These are phyloP conservation scores for Yamadazyma ubonensis DNA, from an alignment of 805 yeast genomes.

Conservation along the genomic window DNA sequence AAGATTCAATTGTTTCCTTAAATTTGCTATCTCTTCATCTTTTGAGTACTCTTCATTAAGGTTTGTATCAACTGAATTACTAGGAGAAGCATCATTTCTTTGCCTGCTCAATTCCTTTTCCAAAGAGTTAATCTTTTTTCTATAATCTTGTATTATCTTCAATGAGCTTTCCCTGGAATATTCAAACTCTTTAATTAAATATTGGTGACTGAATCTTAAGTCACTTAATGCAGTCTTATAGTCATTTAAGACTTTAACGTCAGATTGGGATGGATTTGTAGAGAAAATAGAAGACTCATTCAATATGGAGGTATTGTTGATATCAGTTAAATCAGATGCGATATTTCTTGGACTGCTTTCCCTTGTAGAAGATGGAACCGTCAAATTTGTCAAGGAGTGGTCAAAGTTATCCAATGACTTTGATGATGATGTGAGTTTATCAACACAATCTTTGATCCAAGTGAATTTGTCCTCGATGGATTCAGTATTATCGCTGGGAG, in stretches of 20 bases:
- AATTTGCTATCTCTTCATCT: constrained; percentile 41
- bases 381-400: constrained; percentile 10
- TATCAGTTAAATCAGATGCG: constrained; percentile 6
- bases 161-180: constrained; percentile 58
- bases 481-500: constrained; percentile 17
- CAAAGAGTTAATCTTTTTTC: constrained; percentile 48
- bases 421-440: constrained; percentile 19
- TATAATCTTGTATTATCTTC: constrained; percentile 51
- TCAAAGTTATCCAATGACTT: background rate
- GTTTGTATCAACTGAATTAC: constrained; percentile 23
- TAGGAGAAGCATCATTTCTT: background rate
- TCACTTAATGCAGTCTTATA: constrained; percentile 64
- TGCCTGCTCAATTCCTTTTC: constrained; percentile 45
- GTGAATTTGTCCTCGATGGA: constrained; percentile 24
- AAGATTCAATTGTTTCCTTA: constrained; percentile 45
- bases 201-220: constrained; percentile 68
- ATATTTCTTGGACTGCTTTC: constrained; percentile 14
- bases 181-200: constrained; percentile 65
- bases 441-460: constrained; percentile 44
- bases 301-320: constrained; percentile 21
- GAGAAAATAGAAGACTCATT: constrained; percentile 31
- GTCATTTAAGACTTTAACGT: constrained; percentile 18
- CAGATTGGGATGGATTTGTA: constrained; percentile 20
- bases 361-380: constrained; percentile 15
- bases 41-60: constrained; percentile 17